A percentile compares a stretch with the other conserved stretches of the same genome.
Conservation (phyloP, 495 filamentous ascomycete species). For the Cryomyces minteri region DNA sequence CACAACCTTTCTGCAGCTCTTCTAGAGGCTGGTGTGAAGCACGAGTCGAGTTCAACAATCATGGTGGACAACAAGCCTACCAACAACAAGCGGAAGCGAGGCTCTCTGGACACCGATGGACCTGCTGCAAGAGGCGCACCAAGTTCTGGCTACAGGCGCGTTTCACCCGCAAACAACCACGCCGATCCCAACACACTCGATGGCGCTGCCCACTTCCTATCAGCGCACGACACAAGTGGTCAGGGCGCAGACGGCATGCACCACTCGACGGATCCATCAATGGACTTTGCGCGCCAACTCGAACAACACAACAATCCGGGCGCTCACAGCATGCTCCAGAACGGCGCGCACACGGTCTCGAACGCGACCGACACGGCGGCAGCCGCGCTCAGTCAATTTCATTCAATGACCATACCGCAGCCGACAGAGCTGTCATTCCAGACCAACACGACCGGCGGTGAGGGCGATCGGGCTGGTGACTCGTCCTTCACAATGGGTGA, state of each 20-base stretch:
- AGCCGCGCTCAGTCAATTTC: conserved; percentile 50
- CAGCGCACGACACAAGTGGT: conserved; percentile 1
- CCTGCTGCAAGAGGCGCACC: conserved; percentile 12
- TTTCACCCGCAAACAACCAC: too few relatives aligned
- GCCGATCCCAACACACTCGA: conserved; percentile 6
- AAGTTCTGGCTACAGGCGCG: too few relatives aligned
- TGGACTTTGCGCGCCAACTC: conserved; percentile 2
- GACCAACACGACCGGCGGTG: conserved; percentile 15
- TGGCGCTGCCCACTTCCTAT: conserved; percentile 5
- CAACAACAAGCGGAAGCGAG: conserved; percentile 21
- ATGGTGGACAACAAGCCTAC: too few relatives aligned
- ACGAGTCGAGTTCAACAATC: too few relatives aligned
- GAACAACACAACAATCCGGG: conserved; percentile 3
- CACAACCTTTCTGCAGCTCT: too few relatives aligned
- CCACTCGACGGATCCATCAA: conserved; percentile 7
- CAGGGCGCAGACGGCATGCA: conserved; percentile 12
- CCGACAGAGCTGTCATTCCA: conserved; percentile 51
- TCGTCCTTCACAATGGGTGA: conserved; percentile 19
- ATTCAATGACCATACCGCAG: conserved; percentile 50
- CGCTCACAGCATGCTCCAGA: conserved; percentile 10
- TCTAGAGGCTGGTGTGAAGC: too few relatives aligned
- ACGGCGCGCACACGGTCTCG: conserved; percentile 8
- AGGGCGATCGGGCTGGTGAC: conserved; percentile 3
- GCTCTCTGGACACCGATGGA: conserved; percentile 12
- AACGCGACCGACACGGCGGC: conserved; percentile 39